These are phyloP conservation scores for Ceratobasidium sp. DNA, from an alignment of 1,284 basidiomycete species.

Conservation along the genomic window DNA sequence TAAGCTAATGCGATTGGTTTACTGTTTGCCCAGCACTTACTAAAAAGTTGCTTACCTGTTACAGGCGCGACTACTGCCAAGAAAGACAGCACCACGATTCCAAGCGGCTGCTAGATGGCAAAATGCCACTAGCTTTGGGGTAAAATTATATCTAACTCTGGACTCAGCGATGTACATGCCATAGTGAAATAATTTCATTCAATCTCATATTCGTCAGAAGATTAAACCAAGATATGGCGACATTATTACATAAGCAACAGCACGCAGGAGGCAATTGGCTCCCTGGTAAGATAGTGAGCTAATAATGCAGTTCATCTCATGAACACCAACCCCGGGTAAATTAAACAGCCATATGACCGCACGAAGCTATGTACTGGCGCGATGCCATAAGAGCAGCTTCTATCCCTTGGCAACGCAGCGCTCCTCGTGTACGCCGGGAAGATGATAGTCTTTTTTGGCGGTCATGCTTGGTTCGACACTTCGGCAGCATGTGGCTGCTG, in stretches of 20 bases:
- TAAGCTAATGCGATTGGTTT: not conserved
- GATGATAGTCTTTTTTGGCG: not conserved
- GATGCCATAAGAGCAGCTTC: not conserved
- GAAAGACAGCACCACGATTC: slow-evolving; percentile 34
- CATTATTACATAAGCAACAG: no score
- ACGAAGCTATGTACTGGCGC: not conserved
- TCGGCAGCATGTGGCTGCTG: slow-evolving; percentile 1
- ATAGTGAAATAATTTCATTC: not conserved
- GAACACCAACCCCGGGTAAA: no score
- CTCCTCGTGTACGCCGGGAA: not conserved
- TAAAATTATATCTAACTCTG: not conserved
- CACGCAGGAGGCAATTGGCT: no score
- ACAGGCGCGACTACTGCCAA: slow-evolving; percentile 39
- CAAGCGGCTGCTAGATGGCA: slow-evolving; percentile 44
- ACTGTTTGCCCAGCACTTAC: not conserved
- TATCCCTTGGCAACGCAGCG: slow-evolving; percentile 2
- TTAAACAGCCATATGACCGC: not conserved
- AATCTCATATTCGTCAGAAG: no score
- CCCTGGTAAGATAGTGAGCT: no score
- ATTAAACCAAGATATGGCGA: no score
- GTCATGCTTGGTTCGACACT: not conserved
- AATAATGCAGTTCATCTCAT: no score
- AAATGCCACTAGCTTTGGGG: slow-evolving; percentile 18
- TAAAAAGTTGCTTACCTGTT: not conserved
- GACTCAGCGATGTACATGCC: slow-evolving; percentile 12